phyloP scores from a whole-genome alignment of 257 asterid genomes.

The Nemophila menziesii region DNA sequence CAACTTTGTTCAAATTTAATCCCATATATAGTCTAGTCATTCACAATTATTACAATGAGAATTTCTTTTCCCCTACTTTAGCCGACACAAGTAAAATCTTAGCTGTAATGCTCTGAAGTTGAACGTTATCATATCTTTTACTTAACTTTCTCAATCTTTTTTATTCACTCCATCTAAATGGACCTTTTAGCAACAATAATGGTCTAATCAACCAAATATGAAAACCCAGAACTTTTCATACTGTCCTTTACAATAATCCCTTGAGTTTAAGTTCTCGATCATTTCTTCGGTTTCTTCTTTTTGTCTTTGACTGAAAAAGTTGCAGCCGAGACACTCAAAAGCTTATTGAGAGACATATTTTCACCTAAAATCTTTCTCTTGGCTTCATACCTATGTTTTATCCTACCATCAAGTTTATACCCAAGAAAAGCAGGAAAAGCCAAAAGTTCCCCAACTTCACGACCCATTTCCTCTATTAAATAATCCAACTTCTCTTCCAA shows the following conservation, averaged over 20 bases:
- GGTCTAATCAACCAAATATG: neutral
- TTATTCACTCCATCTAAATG: neutral
- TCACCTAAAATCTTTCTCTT: slow-evolving; percentile 48
- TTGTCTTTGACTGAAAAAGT: slow-evolving; percentile 43
- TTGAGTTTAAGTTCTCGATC: slow-evolving; percentile 11
- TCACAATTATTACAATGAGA: neutral
- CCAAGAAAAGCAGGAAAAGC: slow-evolving; percentile 90
- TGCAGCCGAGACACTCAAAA: slow-evolving; percentile 62
- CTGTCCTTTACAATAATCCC: slow-evolving; percentile 4
- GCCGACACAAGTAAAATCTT: neutral
- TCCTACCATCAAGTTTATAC: slow-evolving; percentile 68
- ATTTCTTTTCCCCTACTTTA: neutral
- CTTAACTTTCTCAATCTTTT: too few species aligned
- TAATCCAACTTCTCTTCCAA: slow-evolving; percentile 74
- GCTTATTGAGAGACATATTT: slow-evolving; percentile 78
- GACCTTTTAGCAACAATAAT: too few species aligned
- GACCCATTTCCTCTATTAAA: slow-evolving; percentile 79
- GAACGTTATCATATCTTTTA: too few species aligned
- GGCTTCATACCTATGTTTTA: slow-evolving; percentile 71
- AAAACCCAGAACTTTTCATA: too few species aligned
- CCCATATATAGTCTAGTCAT: too few species aligned
- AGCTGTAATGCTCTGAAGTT: neutral
- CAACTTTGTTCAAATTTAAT: neutral
- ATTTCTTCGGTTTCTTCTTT: slow-evolving; percentile 16
- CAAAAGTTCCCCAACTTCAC: slow-evolving; percentile 69